Evolutionary conservation across 2,329 filamentous ascomycete genomes (phyloP).

Genomic region (Pseudogymnoascus sp.): DNA sequence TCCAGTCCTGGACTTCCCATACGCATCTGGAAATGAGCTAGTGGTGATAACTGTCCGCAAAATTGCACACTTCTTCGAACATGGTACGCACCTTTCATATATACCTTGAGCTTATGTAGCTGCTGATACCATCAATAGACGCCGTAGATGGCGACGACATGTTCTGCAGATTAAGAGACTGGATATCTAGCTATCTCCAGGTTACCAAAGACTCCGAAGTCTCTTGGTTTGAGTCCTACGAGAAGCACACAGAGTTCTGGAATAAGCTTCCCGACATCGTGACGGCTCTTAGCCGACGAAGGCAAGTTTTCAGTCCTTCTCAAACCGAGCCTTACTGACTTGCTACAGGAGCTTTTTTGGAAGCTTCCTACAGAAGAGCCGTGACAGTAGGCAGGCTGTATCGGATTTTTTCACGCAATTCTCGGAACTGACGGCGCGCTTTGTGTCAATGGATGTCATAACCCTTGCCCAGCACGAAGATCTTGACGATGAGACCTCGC

Average conservation of each 20-base stretch:
- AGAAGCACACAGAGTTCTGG: constrained; percentile 44
- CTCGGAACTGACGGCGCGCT: constrained; percentile 43
- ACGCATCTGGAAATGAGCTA: constrained; percentile 17
- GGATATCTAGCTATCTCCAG: constrained; percentile 42
- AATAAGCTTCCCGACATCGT: constrained; percentile 42
- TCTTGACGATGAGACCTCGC: constrained; percentile 25
- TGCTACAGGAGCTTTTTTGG: constrained; percentile 25
- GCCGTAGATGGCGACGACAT: constrained; percentile 36
- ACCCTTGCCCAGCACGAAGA: constrained; percentile 25
- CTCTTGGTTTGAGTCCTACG: constrained; percentile 36
- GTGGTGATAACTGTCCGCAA: constrained; percentile 17
- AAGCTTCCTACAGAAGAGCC: constrained; percentile 21
- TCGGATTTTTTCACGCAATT: constrained; percentile 26
- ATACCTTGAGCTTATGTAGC: constrained; percentile 12
- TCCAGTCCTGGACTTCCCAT: constrained; percentile 41
- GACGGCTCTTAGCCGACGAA: constrained; percentile 32
- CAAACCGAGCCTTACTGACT: constrained; percentile 15
- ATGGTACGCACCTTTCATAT: constrained; percentile 30
- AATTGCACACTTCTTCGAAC: constrained; percentile 29
- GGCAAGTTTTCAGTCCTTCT: constrained; percentile 29
- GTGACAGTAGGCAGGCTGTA: constrained; percentile 19
- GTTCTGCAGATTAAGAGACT: constrained; percentile 38
- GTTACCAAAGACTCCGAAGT: constrained; percentile 32
- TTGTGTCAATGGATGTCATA: constrained; percentile 42
- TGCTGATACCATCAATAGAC: constrained; percentile 31